Percentiles rank a stretch among this genome's conserved stretches.
These are phyloP conservation scores for Erigeron philadelphicus DNA, from an alignment of 140 eudicot species.

Conservation along the genomic window DNA sequence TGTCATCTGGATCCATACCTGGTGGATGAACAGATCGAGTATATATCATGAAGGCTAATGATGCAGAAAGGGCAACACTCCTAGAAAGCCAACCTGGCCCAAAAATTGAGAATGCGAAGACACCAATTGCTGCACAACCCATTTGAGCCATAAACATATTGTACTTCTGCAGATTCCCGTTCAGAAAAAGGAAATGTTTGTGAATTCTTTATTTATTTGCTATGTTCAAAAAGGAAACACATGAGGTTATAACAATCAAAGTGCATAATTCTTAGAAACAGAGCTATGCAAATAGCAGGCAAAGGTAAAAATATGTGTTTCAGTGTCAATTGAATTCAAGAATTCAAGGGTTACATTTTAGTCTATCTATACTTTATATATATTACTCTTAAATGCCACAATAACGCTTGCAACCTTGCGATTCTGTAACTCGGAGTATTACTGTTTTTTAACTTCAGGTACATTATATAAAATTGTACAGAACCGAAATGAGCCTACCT, in stretches of 20 bases:
- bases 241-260: not conserved
- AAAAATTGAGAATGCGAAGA: slow-evolving; percentile 57
- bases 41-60: slow-evolving; percentile 87
- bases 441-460: too few species aligned
- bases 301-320: too few species aligned
- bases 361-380: too few species aligned
- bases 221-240: not conserved
- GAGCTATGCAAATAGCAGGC: too few species aligned
- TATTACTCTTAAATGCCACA: too few species aligned
- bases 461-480: too few species aligned
- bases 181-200: slow-evolving; percentile 14
- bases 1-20: slow-evolving; percentile 29
- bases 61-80: slow-evolving; percentile 71
- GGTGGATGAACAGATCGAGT: slow-evolving; percentile 81
- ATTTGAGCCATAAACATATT: slow-evolving; percentile 93
- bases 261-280: too few species aligned
- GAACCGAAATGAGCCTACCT: too few species aligned
- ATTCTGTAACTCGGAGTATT: too few species aligned
- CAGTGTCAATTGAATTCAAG: too few species aligned
- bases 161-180: slow-evolving; percentile 74
- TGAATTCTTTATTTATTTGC: not conserved
- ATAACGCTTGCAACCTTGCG: too few species aligned
- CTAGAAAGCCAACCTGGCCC: slow-evolving; percentile 98
- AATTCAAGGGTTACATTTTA: too few species aligned
- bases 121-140: slow-evolving; percentile 97